Percentiles rank a stretch among this genome's conserved stretches.
These are phyloP conservation scores for Cymbopogon flexuosus DNA, from an alignment of 202 grass and related monocot genomes.

Conservation along the genomic window DNA sequence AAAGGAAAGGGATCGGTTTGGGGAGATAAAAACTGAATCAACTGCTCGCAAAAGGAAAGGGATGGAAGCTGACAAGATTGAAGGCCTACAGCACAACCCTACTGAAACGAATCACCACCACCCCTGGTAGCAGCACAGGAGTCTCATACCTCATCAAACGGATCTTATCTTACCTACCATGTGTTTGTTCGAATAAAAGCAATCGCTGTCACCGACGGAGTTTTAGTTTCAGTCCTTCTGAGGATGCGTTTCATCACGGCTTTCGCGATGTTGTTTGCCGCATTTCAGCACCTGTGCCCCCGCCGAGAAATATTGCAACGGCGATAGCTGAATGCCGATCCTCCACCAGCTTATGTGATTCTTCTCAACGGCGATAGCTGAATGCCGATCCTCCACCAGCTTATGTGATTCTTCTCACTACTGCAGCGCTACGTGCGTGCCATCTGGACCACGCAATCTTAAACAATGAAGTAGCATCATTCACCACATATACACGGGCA, in stretches of 20 bases:
- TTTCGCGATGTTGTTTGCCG: background rate
- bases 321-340: background rate
- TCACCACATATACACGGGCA: background rate
- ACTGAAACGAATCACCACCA: background rate
- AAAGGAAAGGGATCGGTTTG: background rate
- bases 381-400: background rate
- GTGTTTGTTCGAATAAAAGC: background rate
- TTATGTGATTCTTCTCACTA: background rate
- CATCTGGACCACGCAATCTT: constrained; percentile 30
- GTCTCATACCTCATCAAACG: background rate
- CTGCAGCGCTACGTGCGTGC: background rate
- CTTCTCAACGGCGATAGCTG: background rate
- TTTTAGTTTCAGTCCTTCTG: background rate
- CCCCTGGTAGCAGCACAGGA: background rate
- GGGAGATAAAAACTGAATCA: background rate
- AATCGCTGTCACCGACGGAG: background rate
- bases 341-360: background rate
- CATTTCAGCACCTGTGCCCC: background rate
- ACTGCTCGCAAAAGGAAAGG: background rate
- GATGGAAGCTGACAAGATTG: background rate
- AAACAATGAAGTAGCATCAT: constrained; percentile 24
- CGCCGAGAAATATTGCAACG: background rate
- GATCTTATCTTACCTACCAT: background rate
- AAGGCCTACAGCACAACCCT: background rate
- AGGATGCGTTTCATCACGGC: background rate